These are phyloP conservation scores for Annulohypoxylon stygium DNA, from an alignment of 495 filamentous ascomycete genomes.

Conservation along the genomic window DNA sequence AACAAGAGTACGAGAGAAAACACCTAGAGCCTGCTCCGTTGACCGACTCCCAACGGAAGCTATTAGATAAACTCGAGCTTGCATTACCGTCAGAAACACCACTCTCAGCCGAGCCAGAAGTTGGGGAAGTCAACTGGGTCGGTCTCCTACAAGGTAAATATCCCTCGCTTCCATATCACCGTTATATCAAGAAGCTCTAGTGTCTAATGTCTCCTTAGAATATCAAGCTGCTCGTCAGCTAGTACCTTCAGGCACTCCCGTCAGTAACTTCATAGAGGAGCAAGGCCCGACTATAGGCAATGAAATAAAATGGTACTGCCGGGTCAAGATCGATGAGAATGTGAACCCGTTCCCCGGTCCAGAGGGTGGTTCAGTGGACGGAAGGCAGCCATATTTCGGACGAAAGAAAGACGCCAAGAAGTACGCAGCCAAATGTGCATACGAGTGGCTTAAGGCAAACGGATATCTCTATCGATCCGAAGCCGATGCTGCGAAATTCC, in stretches of 20 bases:
- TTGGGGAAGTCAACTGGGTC: conserved; percentile 55
- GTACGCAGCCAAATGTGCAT: conserved; percentile 60
- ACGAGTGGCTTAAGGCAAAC: conserved; percentile 54
- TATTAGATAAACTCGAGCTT: conserved; percentile 51
- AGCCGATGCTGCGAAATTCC: conserved; percentile 28
- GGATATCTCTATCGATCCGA: conserved; percentile 41
- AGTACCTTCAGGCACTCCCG: conserved; percentile 22
- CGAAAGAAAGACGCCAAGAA: conserved; percentile 61
- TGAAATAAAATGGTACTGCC: conserved; percentile 41
- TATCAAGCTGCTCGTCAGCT: conserved; percentile 33
- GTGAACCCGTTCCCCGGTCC: conserved; percentile 46
- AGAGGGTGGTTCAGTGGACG: conserved; percentile 37
- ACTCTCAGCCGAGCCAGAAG: conserved; percentile 41
- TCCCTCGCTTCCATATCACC: neutral
- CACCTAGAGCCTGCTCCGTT: conserved; percentile 46
- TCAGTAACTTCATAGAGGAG: conserved; percentile 19
- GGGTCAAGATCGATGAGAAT: conserved; percentile 39
- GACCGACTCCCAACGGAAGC: conserved; percentile 49
- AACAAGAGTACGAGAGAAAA: conserved; percentile 42
- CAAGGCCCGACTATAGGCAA: conserved; percentile 21
- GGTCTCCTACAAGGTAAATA: conserved; percentile 51
- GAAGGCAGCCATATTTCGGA: conserved; percentile 44
- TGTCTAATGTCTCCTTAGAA: conserved; percentile 39
- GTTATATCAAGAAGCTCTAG: neutral
- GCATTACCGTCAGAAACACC: conserved; percentile 33